phyloP scores from a whole-genome alignment of 352 stramenopile species.

The Globisporangium polare region DNA sequence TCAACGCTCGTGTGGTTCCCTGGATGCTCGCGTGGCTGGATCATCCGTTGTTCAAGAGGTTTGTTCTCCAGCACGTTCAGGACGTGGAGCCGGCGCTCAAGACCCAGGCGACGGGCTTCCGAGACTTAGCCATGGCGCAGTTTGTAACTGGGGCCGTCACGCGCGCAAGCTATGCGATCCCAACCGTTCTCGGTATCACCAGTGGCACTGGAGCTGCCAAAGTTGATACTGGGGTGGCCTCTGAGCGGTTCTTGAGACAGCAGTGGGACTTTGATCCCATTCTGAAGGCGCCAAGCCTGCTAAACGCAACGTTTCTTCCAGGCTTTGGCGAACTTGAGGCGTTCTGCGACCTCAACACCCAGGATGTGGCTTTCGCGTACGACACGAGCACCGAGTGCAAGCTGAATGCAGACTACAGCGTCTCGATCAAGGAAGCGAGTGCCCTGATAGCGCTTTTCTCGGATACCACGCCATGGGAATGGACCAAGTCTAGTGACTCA shows the following conservation, averaged over 20 bases:
- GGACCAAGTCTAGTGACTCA: slow-evolving; percentile 13
- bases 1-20: slow-evolving; percentile 25
- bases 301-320: slow-evolving; percentile 15
- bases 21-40: slow-evolving; percentile 46
- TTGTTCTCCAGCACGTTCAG: slow-evolving; percentile 26
- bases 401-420: slow-evolving; percentile 21
- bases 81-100: slow-evolving; percentile 7
- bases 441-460: slow-evolving; percentile 22
- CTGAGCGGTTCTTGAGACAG: slow-evolving; percentile 32
- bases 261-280: slow-evolving; percentile 24
- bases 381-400: slow-evolving; percentile 21
- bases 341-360: slow-evolving; percentile 35
- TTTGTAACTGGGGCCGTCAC: slow-evolving; percentile 44
- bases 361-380: slow-evolving; percentile 30
- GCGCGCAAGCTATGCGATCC: slow-evolving; percentile 23
- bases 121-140: slow-evolving; percentile 35
- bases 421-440: slow-evolving; percentile 18
- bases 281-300: not conserved
- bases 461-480: slow-evolving; percentile 23
- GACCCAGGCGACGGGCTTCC: slow-evolving; percentile 7
- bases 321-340: slow-evolving; percentile 41
- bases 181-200: slow-evolving; percentile 4
- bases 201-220: slow-evolving; percentile 4
- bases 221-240: slow-evolving; percentile 29
- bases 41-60: slow-evolving; percentile 29